These are phyloP conservation scores for Pseudopithomyces chartarum DNA, from an alignment of 2,329 filamentous ascomycete genomes.

Conservation along the genomic window DNA sequence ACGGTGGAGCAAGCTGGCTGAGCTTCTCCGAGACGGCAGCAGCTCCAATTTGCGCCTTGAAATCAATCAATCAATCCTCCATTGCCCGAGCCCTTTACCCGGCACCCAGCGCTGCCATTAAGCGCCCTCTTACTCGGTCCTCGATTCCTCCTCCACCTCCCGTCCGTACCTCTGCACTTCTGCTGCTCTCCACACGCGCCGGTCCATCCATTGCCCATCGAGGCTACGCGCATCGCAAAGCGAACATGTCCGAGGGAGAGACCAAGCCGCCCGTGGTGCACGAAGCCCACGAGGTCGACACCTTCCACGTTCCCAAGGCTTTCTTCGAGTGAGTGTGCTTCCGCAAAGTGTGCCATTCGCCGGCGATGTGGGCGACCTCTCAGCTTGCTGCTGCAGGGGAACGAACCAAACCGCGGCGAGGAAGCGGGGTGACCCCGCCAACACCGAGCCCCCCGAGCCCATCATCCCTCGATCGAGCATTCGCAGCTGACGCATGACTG, in stretches of 20 bases:
- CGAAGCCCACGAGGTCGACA: slow-evolving; percentile 78
- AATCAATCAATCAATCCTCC: slow-evolving; percentile 20
- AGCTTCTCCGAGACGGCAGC: slow-evolving; percentile 30
- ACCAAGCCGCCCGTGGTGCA: slow-evolving; percentile 62
- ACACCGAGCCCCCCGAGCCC: slow-evolving; percentile 11
- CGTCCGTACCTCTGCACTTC: slow-evolving; percentile 6
- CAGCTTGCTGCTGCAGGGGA: no score
- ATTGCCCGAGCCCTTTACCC: slow-evolving; percentile 44
- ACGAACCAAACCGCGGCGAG: no score
- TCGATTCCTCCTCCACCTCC: slow-evolving; percentile 21
- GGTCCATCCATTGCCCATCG: background rate
- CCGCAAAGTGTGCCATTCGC: background rate
- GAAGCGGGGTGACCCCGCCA: slow-evolving; percentile 44
- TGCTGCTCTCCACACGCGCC: background rate
- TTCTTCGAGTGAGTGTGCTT: slow-evolving; percentile 47
- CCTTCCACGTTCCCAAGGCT: slow-evolving; percentile 64
- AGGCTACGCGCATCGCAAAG: slow-evolving; percentile 13
- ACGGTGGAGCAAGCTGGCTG: slow-evolving; percentile 11
- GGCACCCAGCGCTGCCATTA: slow-evolving; percentile 17
- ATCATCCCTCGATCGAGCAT: background rate
- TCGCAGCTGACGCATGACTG: slow-evolving; percentile 15
- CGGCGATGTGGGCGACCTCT: no score
- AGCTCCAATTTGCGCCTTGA: slow-evolving; percentile 32
- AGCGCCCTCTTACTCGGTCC: slow-evolving; percentile 20
- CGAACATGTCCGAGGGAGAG: slow-evolving; percentile 52